Conservation (phyloP, 177 flowering plant species). For the Vitis hybrid region DNA sequence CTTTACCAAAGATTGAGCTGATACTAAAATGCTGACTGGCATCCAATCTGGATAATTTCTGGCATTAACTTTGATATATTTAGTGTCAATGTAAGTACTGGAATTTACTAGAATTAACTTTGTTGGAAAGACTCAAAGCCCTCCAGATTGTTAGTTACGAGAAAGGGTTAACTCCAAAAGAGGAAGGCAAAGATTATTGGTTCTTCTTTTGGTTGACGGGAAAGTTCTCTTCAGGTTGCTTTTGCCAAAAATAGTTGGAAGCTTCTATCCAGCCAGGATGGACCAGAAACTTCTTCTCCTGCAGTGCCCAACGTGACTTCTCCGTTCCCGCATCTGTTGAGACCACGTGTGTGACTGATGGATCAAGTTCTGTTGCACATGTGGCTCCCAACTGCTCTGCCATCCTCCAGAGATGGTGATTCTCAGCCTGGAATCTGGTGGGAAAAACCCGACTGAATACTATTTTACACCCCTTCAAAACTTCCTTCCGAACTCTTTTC, state of each 20-base stretch:
- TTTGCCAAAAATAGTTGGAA: slow-evolving; percentile 63
- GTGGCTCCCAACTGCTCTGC: slow-evolving; percentile 83
- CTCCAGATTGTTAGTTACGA: too few relatives aligned
- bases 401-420: slow-evolving; percentile 71
- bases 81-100: too few relatives aligned
- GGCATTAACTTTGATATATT: too few relatives aligned
- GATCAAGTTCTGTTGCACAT: slow-evolving; percentile 53
- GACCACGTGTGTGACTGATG: slow-evolving; percentile 80
- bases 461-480: slow-evolving; percentile 63
- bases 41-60: too few relatives aligned
- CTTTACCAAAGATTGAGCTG: too few relatives aligned
- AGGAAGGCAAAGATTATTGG: background rate
- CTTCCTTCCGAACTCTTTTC: slow-evolving; percentile 44
- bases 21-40: too few relatives aligned
- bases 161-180: too few relatives aligned
- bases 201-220: slow-evolving; percentile 23
- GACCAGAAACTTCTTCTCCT: slow-evolving; percentile 64
- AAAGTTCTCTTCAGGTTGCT: slow-evolving; percentile 70
- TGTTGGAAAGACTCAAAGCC: too few relatives aligned
- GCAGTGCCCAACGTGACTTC: slow-evolving; percentile 75
- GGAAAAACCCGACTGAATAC: slow-evolving; percentile 74
- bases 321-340: slow-evolving; percentile 60
- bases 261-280: slow-evolving; percentile 81
- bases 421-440: slow-evolving; percentile 30
- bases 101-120: too few relatives aligned